phyloP scores from a whole-genome alignment of 208 protist species.

The Trypanosoma theileri region DNA sequence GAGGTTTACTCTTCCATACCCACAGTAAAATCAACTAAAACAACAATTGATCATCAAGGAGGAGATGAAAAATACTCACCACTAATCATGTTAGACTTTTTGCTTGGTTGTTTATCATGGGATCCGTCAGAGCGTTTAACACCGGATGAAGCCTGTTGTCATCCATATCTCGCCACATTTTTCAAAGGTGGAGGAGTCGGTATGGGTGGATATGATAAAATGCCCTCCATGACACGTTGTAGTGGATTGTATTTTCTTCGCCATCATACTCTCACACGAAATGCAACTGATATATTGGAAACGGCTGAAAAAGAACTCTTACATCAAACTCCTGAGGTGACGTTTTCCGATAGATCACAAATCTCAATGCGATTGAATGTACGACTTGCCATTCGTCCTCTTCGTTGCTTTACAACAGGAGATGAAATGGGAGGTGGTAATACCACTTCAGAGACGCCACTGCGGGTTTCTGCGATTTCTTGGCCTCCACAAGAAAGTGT shows the following conservation, averaged over 20 bases:
- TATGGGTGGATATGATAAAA: background rate
- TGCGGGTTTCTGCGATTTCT: slow-evolving; percentile 2
- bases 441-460: slow-evolving; percentile 9
- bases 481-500: background rate
- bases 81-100: slow-evolving; percentile 52
- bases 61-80: background rate
- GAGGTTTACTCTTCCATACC: background rate
- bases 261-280: slow-evolving; percentile 32
- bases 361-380: background rate
- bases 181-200: background rate
- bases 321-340: background rate
- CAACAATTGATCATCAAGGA: background rate
- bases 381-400: slow-evolving; percentile 4
- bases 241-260: slow-evolving; percentile 44
- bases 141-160: slow-evolving; percentile 45
- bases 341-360: background rate
- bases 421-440: background rate
- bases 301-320: background rate
- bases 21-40: background rate
- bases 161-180: slow-evolving; percentile 45
- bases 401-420: background rate
- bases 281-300: background rate
- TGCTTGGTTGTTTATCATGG: slow-evolving; percentile 62
- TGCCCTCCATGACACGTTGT: background rate
- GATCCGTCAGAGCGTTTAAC: slow-evolving; percentile 59